A percentile compares a stretch with the other conserved stretches of the same genome.
phyloP scores from a whole-genome alignment of 163 green algal genomes.

The Scenedesmus sp. region DNA sequence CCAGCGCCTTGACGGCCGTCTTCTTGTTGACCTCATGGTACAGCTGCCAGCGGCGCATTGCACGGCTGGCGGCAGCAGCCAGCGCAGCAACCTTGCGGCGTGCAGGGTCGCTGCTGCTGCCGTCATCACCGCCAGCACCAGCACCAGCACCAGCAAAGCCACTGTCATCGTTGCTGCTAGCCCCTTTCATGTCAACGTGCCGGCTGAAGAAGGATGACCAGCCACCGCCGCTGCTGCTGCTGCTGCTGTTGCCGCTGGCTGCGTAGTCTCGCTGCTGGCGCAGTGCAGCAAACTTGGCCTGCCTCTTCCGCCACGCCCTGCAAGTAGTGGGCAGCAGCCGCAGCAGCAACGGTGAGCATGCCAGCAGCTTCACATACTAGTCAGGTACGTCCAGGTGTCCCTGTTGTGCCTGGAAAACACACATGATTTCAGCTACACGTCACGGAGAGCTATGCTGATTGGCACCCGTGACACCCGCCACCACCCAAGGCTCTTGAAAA shows the following conservation, averaged over 20 bases:
- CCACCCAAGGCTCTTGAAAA: neutral
- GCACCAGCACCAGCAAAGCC: neutral
- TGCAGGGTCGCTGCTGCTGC: neutral
- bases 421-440: neutral
- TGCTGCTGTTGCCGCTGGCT: neutral
- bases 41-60: constrained; percentile 36
- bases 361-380: neutral
- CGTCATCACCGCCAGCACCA: neutral
- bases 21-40: constrained; percentile 23
- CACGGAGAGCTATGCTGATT: neutral
- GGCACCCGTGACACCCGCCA: neutral
- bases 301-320: constrained; percentile 51
- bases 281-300: constrained; percentile 21
- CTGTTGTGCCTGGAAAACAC: too few relatives aligned
- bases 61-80: constrained; percentile 20
- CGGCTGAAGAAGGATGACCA: constrained; percentile 34
- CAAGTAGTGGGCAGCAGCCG: too few relatives aligned
- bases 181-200: constrained; percentile 29
- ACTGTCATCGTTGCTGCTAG: neutral
- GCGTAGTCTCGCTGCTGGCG: constrained; percentile 12
- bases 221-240: neutral
- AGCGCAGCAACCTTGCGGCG: constrained; percentile 17
- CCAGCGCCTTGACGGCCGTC: neutral
- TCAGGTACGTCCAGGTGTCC: too few relatives aligned
- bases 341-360: neutral